Percentiles rank a stretch among this genome's conserved stretches.
Conservation (phyloP, 2,329 filamentous ascomycete genomes). For the Colletotrichum plurivorum region DNA sequence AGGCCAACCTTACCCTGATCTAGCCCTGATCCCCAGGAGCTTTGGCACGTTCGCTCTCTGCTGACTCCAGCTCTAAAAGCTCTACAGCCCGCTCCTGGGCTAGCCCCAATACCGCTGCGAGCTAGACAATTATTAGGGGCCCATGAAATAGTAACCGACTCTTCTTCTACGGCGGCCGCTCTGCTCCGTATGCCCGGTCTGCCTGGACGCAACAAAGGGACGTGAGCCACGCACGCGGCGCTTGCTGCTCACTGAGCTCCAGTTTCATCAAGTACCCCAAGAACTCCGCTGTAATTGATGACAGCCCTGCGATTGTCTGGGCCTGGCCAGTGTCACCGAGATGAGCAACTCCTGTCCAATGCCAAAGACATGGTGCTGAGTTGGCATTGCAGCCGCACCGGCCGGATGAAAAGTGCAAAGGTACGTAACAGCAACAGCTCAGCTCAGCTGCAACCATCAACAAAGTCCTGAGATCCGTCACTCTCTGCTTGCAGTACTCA, state of each 20-base stretch:
- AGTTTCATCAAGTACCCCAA: slow-evolving; percentile 25
- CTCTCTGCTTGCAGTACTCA: slow-evolving; percentile 19
- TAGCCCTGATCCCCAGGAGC: too few species aligned
- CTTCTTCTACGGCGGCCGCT: slow-evolving; percentile 9
- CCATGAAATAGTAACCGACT: slow-evolving; percentile 4
- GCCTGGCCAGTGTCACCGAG: neutral
- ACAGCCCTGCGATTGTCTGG: neutral
- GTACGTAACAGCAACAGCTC: too few species aligned
- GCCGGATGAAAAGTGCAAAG: too few species aligned
- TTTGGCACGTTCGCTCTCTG: neutral
- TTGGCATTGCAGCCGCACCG: slow-evolving; percentile 18
- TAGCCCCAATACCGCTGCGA: slow-evolving; percentile 15
- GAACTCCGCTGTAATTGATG: too few species aligned
- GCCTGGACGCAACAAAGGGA: slow-evolving; percentile 23
- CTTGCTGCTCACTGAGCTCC: slow-evolving; percentile 9
- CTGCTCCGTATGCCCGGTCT: slow-evolving; percentile 20
- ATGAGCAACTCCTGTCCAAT: neutral
- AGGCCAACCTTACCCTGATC: too few species aligned
- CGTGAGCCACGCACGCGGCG: slow-evolving; percentile 29
- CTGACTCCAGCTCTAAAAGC: slow-evolving; percentile 13
- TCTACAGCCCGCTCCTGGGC: slow-evolving; percentile 8
- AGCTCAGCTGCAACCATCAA: slow-evolving; percentile 11
- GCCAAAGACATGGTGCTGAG: slow-evolving; percentile 2
- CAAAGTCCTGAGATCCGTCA: neutral
- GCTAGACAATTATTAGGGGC: slow-evolving; percentile 35